Evolutionary conservation across 148 eudicot genomes (phyloP).

Genomic region (Tetragonia tetragonoides): DNA sequence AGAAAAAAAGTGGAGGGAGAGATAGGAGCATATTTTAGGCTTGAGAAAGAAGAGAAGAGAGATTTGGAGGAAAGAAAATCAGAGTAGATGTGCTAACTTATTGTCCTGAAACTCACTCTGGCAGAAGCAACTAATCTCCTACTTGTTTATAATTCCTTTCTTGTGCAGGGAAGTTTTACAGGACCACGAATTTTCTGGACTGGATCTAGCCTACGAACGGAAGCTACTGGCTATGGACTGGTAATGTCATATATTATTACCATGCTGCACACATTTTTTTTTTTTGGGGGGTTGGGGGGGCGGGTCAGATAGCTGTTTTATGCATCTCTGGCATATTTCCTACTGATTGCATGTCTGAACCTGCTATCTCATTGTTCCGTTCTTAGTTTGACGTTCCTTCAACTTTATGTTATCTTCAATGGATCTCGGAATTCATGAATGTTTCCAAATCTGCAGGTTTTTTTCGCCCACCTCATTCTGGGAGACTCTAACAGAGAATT

Average conservation of each 20-base stretch:
- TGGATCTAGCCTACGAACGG: conserved; percentile 86
- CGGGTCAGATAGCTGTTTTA: not conserved
- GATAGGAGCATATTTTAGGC: not conserved
- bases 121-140: conserved; percentile 1
- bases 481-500: conserved; percentile 85
- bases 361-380: not conserved
- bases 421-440: conserved; percentile 17
- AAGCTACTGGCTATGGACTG: conserved; percentile 98
- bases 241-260: conserved; percentile 34
- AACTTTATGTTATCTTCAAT: not conserved
- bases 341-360: not conserved
- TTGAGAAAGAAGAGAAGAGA: not conserved
- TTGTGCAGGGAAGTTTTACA: conserved; percentile 91
- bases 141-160: conserved; percentile 6
- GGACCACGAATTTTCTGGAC: conserved; percentile 95
- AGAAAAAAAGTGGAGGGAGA: not conserved
- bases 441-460: conserved; percentile 63
- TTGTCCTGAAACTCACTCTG: not conserved
- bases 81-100: not conserved
- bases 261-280: not conserved
- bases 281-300: no score
- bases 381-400: not conserved
- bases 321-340: not conserved
- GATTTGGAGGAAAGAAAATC: not conserved
- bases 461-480: conserved; percentile 82